A percentile compares a stretch with the other conserved stretches of the same genome.
These are phyloP conservation scores for Mallotus repandus DNA, from an alignment of 441 rosid genomes.

Conservation along the genomic window DNA sequence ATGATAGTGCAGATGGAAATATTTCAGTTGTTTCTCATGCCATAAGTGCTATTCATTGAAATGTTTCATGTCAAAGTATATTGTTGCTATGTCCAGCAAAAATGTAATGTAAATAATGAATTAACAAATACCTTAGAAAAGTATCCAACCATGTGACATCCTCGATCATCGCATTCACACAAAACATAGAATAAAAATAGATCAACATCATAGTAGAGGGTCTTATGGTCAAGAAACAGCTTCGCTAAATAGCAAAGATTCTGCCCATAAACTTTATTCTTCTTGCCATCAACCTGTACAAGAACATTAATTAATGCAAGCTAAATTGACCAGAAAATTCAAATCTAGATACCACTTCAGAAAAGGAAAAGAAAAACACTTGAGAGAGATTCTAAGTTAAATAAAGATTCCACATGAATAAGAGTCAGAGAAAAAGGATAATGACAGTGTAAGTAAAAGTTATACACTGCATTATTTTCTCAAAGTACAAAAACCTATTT, in stretches of 20 bases:
- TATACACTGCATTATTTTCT: not conserved
- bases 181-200: constrained; percentile 86
- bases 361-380: not conserved
- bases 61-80: not conserved
- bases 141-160: constrained; percentile 99
- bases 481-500: not conserved
- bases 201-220: constrained; percentile 97
- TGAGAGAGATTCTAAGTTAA: not conserved
- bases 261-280: constrained; percentile 98
- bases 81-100: not conserved
- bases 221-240: constrained; percentile 97
- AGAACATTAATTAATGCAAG: constrained; percentile 22
- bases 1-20: not conserved
- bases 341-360: not conserved
- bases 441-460: not conserved
- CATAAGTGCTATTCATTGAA: not conserved
- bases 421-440: not conserved
- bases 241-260: constrained; percentile 97
- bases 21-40: not conserved
- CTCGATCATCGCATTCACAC: constrained; percentile 99
- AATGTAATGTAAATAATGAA: constrained; percentile 12
- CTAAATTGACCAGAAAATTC: constrained; percentile 14
- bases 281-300: constrained; percentile 92
- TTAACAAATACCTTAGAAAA: constrained; percentile 76
- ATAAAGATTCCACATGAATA: not conserved